Evolutionary conservation across 2,329 filamentous ascomycete genomes (phyloP).

Genomic region (Phaeosphaeria sp.): DNA sequence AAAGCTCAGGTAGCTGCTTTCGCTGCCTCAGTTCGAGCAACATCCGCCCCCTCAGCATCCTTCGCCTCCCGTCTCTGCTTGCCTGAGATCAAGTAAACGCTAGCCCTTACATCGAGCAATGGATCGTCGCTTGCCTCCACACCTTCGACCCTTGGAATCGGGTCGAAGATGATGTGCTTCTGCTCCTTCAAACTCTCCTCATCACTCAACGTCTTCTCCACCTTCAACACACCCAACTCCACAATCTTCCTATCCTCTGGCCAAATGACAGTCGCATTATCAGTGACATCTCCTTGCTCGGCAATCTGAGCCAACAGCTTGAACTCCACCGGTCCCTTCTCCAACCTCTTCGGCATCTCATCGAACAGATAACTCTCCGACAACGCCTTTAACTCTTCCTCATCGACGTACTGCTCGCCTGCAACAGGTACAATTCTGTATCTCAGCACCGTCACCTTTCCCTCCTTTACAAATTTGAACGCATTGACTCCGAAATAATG

Average conservation of each 20-base stretch:
- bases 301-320: slow-evolving; percentile 60
- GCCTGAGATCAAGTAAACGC: slow-evolving; percentile 63
- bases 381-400: slow-evolving; percentile 48
- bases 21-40: slow-evolving; percentile 3
- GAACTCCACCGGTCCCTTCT: slow-evolving; percentile 50
- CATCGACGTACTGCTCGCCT: slow-evolving; percentile 50
- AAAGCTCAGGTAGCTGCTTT: slow-evolving; percentile 7
- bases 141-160: slow-evolving; percentile 61
- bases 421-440: slow-evolving; percentile 58
- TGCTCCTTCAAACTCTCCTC: slow-evolving; percentile 53
- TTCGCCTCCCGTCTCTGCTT: slow-evolving; percentile 57
- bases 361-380: slow-evolving; percentile 57
- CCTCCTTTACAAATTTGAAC: slow-evolving; percentile 54
- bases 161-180: slow-evolving; percentile 65
- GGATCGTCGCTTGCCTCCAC: slow-evolving; percentile 62
- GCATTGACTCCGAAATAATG: slow-evolving; percentile 51
- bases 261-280: slow-evolving; percentile 61
- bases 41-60: slow-evolving; percentile 2
- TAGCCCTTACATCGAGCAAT: slow-evolving; percentile 62
- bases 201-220: slow-evolving; percentile 52
- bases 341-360: slow-evolving; percentile 52
- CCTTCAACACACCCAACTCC: slow-evolving; percentile 57
- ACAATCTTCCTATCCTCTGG: slow-evolving; percentile 58
- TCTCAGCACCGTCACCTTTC: slow-evolving; percentile 55
- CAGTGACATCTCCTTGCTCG: slow-evolving; percentile 54